Base-by-base conservation (phyloP, 108 stramenopile genomes). In the Skeletonema grethae region DNA sequence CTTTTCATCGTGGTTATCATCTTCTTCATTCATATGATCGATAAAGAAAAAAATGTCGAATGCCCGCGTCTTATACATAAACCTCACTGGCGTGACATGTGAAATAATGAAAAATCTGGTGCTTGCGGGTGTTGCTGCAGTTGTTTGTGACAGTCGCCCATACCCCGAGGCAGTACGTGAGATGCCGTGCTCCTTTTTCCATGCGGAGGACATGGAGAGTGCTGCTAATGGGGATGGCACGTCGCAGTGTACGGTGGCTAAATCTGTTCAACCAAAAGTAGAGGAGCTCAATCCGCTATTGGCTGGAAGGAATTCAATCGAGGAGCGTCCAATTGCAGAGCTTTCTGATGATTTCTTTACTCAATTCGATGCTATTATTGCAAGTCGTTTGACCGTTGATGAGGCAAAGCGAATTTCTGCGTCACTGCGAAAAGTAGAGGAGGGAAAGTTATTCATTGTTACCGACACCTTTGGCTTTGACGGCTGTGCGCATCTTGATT, bases 61-160 rank as follows among this genome's bases (percentile, higher is more conserved):
- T 46, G 87, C 95, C 12, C 82, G 86, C 30, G 94, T 98, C 6
- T 80, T 98, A 28, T 97, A 97, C 88, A 76, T 95, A 55, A 85
- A 96, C 65, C 71, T 97, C 2, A 88, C 90, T n/a, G 90, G 93
- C 16, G 83, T 93, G 12, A 84, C 89, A 1, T 83, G 84, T 25
- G 95, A 98, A 83, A 88, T 94, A 18, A 66, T 96, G 67, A 98
- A 98, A 67, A 98, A 98, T 84, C 79, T 97, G 7, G 85, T 95
- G 18, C 70, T 98, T 73, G 97, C 97, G 4, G 97, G 97, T 28
- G 86, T 98, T 29, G 72, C 71, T 22, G 95, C 93, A 9, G 83
- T 90, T 8, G 39, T 98, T 11, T 93, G 88, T 69, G 97, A 97
- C 74, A 65, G 65, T 35, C 86, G 92, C 31, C 73, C 90, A 10